Percentiles rank a stretch among this genome's conserved stretches.
These are phyloP conservation scores for Pleurotus tuber-regium DNA, from an alignment of 768 basidiomycete genomes.

Conservation along the genomic window DNA sequence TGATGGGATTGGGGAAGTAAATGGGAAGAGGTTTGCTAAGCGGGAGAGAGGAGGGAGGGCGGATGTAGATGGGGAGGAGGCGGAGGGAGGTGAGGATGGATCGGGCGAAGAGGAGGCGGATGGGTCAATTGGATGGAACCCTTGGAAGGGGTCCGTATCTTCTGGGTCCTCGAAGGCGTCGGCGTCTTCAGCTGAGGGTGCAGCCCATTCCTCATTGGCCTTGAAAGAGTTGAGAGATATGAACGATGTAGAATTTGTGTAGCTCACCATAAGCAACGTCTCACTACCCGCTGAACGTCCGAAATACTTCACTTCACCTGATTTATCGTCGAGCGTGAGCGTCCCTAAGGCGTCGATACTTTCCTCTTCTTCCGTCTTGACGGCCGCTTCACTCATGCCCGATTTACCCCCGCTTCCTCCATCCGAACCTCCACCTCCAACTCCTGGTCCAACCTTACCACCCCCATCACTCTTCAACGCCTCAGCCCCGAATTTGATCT, in stretches of 20 bases:
- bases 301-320: conserved; percentile 62
- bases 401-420: conserved; percentile 28
- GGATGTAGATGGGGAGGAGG: background rate
- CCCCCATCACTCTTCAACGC: conserved; percentile 27
- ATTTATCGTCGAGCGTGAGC: conserved; percentile 50
- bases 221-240: conserved; percentile 9
- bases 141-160: background rate
- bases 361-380: conserved; percentile 20
- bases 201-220: conserved; percentile 31
- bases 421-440: conserved; percentile 17
- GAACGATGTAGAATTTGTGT: background rate
- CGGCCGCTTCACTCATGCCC: background rate
- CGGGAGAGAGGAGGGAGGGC: conserved; percentile 23
- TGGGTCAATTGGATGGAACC: conserved; percentile 1
- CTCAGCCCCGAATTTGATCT: conserved; percentile 57
- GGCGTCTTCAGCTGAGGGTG: conserved; percentile 24
- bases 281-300: conserved; percentile 66
- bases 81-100: background rate
- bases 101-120: background rate
- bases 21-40: conserved; percentile 40
- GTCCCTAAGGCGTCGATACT: conserved; percentile 61
- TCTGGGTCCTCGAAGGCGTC: conserved; percentile 19
- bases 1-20: conserved; percentile 22
- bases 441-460: background rate
- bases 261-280: conserved; percentile 25